These are phyloP conservation scores for Penicillium sp. DNA, from an alignment of 2,329 filamentous ascomycete species.

Conservation along the genomic window DNA sequence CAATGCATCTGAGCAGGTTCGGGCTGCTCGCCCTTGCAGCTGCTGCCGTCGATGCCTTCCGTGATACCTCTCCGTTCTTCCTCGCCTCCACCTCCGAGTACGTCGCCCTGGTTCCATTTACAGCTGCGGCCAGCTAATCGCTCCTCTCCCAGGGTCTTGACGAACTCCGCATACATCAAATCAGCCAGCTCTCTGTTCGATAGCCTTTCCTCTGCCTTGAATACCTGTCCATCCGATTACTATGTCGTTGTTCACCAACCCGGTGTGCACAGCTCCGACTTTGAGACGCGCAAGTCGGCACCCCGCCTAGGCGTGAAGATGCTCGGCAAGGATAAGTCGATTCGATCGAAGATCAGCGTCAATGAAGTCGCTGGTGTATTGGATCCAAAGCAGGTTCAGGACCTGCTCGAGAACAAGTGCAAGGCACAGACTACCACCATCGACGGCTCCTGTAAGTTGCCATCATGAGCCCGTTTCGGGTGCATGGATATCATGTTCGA, in stretches of 20 bases:
- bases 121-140: constrained; percentile 27
- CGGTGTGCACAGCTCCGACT: constrained; percentile 68
- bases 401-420: constrained; percentile 49
- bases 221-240: constrained; percentile 66
- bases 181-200: constrained; percentile 44
- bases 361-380: constrained; percentile 54
- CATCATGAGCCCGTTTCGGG: constrained; percentile 4
- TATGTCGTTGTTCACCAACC: constrained; percentile 79
- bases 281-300: constrained; percentile 53
- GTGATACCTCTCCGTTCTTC: constrained; percentile 84
- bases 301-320: constrained; percentile 56
- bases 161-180: constrained; percentile 43
- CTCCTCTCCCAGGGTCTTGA: constrained; percentile 36
- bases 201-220: constrained; percentile 51
- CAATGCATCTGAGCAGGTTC: constrained; percentile 44
- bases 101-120: constrained; percentile 30
- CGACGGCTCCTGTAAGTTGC: constrained; percentile 43
- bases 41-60: constrained; percentile 67
- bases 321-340: constrained; percentile 49
- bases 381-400: constrained; percentile 44
- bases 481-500: not conserved
- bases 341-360: constrained; percentile 53
- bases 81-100: constrained; percentile 83
- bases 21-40: constrained; percentile 53
- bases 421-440: constrained; percentile 43